A percentile compares a stretch with the other conserved stretches of the same genome.
These are phyloP conservation scores for Cercophora newfieldiana DNA, from an alignment of 495 filamentous ascomycete species.

Conservation along the genomic window DNA sequence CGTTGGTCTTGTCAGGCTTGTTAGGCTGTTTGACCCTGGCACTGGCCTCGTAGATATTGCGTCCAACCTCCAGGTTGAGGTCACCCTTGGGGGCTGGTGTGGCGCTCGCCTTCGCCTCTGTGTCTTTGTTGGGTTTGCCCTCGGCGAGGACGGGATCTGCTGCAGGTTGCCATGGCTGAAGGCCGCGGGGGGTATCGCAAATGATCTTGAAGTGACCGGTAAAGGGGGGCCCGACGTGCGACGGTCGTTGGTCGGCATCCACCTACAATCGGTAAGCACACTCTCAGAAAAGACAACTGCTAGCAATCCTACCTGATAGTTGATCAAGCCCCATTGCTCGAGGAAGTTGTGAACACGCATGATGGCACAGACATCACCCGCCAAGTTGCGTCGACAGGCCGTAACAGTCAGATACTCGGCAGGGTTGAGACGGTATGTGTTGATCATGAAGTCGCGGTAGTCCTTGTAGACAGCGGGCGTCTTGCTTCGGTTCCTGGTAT, in stretches of 20 bases:
- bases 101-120: conserved; percentile 65
- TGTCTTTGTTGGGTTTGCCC: conserved; percentile 72
- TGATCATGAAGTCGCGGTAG: conserved; percentile 99
- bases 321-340: conserved; percentile 99
- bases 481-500: conserved; percentile 95
- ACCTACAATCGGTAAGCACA: conserved; percentile 60
- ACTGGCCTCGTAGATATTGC: conserved; percentile 92
- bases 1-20: conserved; percentile 64
- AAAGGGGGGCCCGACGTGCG: conserved; percentile 92
- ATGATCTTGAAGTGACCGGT: conserved; percentile 95
- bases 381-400: conserved; percentile 92
- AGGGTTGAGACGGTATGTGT: conserved; percentile 94
- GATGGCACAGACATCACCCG: conserved; percentile 97
- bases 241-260: conserved; percentile 90
- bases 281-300: not conserved
- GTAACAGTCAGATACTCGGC: conserved; percentile 96
- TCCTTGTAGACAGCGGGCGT: conserved; percentile 97
- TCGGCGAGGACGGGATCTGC: conserved; percentile 64
- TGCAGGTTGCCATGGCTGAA: conserved; percentile 91
- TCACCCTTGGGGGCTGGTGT: conserved; percentile 73
- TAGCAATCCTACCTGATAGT: conserved; percentile 79
- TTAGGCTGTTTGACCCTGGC: conserved; percentile 78
- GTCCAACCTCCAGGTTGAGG: conserved; percentile 83
- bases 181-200: conserved; percentile 89
- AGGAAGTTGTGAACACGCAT: conserved; percentile 98